These are phyloP conservation scores for Plasmodium knowlesi DNA, from an alignment of 169 alveolate genomes.

Conservation along the genomic window DNA sequence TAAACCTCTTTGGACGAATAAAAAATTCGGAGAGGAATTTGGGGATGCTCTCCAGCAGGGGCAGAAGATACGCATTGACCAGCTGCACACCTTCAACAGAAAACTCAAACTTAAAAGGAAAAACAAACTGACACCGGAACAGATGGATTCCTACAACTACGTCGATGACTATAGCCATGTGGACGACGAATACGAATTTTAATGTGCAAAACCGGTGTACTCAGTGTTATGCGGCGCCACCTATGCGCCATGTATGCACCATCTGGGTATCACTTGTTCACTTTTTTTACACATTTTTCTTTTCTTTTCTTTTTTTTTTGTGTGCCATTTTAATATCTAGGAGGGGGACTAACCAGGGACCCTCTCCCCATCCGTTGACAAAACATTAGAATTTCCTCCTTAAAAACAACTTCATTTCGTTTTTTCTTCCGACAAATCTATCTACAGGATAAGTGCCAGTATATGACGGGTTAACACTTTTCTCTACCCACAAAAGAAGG, in stretches of 20 bases:
- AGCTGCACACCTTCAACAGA: slow-evolving; percentile 15
- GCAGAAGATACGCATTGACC: slow-evolving; percentile 33
- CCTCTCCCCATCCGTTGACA: neutral
- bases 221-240: neutral
- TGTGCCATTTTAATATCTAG: neutral
- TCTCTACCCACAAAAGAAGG: neutral
- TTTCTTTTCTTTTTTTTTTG: neutral
- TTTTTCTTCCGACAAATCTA: neutral
- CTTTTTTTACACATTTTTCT: neutral
- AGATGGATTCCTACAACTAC: slow-evolving; percentile 17
- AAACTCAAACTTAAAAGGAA: slow-evolving; percentile 26
- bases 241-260: neutral
- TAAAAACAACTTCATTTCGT: neutral
- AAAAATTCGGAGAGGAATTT: slow-evolving; percentile 85
- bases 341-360: neutral
- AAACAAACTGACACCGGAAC: neutral
- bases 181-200: slow-evolving; percentile 31
- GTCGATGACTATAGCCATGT: slow-evolving; percentile 17
- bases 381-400: neutral
- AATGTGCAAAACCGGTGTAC: neutral
- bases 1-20: slow-evolving; percentile 84
- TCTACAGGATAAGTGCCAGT: neutral
- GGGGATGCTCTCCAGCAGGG: slow-evolving; percentile 82
- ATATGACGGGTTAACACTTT: neutral
- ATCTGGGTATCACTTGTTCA: neutral